Percentiles rank a stretch among this genome's conserved stretches.
Conservation (phyloP, 2,329 filamentous ascomycete genomes). For the Orbilia javanica region DNA sequence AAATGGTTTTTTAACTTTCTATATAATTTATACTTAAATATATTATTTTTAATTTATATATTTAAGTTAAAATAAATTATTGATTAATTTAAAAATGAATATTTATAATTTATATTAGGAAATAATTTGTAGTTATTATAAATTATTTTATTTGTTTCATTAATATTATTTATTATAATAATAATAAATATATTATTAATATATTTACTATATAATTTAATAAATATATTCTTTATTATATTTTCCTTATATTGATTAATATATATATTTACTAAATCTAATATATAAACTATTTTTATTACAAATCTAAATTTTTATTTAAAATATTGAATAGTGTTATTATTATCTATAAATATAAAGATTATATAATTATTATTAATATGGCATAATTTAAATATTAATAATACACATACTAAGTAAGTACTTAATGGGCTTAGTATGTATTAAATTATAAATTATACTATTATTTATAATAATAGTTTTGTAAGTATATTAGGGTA, state of each 20-base stretch:
- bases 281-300: background rate
- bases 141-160: background rate
- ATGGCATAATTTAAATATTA: background rate
- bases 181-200: too few relatives aligned
- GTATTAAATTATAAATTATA: too few relatives aligned
- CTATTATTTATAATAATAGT: background rate
- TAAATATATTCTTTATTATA: background rate
- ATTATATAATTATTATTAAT: background rate
- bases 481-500: background rate
- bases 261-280: background rate
- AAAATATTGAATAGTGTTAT: background rate
- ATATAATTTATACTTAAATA: background rate
- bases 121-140: background rate
- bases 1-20: background rate
- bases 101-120: background rate
- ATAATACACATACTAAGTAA: background rate
- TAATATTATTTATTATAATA: background rate
- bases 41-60: background rate
- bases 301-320: background rate
- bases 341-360: background rate
- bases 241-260: background rate
- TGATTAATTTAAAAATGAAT: background rate
- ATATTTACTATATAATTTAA: too few relatives aligned
- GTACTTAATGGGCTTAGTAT: too few relatives aligned
- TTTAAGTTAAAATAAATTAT: background rate